A percentile compares a stretch with the other conserved stretches of the same genome.
Evolutionary conservation across 768 basidiomycete species (phyloP).

Genomic region (Tubosaeta sp.): DNA sequence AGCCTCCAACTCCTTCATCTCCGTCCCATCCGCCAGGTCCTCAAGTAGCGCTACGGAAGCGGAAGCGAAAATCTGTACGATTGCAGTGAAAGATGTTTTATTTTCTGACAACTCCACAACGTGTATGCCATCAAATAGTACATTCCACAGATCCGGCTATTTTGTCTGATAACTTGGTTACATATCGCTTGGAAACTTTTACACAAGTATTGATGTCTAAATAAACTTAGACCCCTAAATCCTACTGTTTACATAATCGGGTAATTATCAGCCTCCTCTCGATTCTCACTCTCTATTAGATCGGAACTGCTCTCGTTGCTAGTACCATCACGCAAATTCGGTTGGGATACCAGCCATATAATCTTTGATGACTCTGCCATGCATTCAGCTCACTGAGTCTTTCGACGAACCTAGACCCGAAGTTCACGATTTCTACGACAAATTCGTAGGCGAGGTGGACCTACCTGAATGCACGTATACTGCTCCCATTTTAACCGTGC

Average conservation of each 20-base stretch:
- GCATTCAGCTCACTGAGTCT: not conserved
- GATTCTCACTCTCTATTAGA: conserved; percentile 1
- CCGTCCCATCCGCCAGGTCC: not conserved
- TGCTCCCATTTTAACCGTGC: not conserved
- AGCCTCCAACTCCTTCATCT: not conserved
- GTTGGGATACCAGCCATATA: not conserved
- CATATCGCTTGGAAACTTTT: not conserved
- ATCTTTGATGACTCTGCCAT: not conserved
- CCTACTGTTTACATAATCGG: not conserved
- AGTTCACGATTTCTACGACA: not conserved
- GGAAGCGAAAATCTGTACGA: conserved; percentile 21
- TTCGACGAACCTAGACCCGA: not conserved
- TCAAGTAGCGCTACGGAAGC: conserved; percentile 17
- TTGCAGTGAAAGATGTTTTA: conserved; percentile 13
- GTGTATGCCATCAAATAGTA: not conserved
- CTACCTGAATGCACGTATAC: conserved; percentile 15
- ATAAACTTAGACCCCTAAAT: conserved; percentile 5
- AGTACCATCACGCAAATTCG: too few relatives aligned
- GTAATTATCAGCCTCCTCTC: not conserved
- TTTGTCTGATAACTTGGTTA: not conserved
- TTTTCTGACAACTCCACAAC: not conserved
- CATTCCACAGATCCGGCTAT: not conserved
- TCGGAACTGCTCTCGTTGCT: not conserved
- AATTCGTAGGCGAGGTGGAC: conserved; percentile 18
- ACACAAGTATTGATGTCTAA: too few relatives aligned